These are phyloP conservation scores for Rhodomyrtus tomentosa DNA, from an alignment of 345 rosid genomes.

Conservation along the genomic window DNA sequence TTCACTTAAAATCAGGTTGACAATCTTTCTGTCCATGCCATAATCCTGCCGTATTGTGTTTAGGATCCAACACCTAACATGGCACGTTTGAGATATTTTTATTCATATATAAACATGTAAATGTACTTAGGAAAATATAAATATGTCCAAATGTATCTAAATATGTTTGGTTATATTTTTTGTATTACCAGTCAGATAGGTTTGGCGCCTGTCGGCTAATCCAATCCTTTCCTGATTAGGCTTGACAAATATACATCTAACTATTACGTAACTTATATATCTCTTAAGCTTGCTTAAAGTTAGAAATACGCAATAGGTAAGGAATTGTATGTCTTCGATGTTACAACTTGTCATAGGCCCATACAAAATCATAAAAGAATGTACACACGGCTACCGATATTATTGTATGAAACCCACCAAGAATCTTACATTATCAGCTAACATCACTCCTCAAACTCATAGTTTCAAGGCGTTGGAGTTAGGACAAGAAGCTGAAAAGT, in stretches of 20 bases:
- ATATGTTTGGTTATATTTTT: not conserved
- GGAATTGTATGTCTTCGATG: not conserved
- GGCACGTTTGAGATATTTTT: not conserved
- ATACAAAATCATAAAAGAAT: not conserved
- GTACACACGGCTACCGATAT: not conserved
- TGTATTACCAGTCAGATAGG: not conserved
- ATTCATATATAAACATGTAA: not conserved
- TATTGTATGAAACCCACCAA: not conserved
- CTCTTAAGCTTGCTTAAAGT: not conserved
- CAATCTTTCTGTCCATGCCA: not conserved
- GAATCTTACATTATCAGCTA: not conserved
- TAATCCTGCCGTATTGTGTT: not conserved
- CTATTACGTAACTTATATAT: not conserved
- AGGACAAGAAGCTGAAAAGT: not conserved
- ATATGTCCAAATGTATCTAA: not conserved
- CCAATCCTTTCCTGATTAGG: not conserved
- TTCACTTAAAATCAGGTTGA: not conserved
- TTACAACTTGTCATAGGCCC: not conserved
- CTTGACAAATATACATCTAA: not conserved
- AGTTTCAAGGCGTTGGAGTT: not conserved
- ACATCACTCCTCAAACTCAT: not conserved
- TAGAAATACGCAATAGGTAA: not conserved
- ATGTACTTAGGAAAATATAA: not conserved
- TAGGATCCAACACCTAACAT: not conserved
- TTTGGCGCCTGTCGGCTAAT: not conserved